These are phyloP conservation scores for Coemansia sp. DNA, from an alignment of 371 early-diverging fungal species.

Conservation along the genomic window DNA sequence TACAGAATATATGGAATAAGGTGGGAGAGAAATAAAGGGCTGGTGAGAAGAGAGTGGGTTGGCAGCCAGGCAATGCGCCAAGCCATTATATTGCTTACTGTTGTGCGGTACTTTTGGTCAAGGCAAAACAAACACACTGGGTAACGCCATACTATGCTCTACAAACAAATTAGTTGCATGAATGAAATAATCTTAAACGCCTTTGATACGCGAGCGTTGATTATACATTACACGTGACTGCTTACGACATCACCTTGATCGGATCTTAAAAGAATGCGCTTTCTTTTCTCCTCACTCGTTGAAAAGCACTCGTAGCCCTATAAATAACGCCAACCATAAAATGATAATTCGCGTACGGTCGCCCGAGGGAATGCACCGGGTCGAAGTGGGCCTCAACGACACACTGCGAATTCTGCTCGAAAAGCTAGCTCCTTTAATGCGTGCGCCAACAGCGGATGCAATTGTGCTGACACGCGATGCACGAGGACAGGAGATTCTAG, in stretches of 20 bases:
- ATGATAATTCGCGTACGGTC: slow-evolving; percentile 77
- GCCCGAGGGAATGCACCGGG: slow-evolving; percentile 77
- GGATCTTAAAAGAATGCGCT: neutral
- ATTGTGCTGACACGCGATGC: slow-evolving; percentile 27
- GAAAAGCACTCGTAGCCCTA: no score
- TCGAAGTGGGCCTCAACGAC: slow-evolving; percentile 63
- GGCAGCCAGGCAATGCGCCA: no score
- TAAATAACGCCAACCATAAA: no score
- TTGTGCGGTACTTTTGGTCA: no score
- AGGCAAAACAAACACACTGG: no score
- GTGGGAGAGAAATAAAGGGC: no score
- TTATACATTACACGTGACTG: neutral
- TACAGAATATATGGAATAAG: neutral
- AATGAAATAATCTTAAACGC: no score
- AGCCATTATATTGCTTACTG: no score
- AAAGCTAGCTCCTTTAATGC: slow-evolving; percentile 53
- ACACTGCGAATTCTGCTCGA: slow-evolving; percentile 32
- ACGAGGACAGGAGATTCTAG: slow-evolving; percentile 29
- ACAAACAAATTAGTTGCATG: no score
- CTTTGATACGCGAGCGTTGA: neutral
- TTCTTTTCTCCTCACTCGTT: neutral
- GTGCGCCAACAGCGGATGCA: slow-evolving; percentile 37
- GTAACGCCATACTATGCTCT: no score
- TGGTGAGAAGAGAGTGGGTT: no score
- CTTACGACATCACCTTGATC: neutral